phyloP scores from a whole-genome alignment of 1,284 basidiomycete species.

The Phellopilus nigrolimitatus region DNA sequence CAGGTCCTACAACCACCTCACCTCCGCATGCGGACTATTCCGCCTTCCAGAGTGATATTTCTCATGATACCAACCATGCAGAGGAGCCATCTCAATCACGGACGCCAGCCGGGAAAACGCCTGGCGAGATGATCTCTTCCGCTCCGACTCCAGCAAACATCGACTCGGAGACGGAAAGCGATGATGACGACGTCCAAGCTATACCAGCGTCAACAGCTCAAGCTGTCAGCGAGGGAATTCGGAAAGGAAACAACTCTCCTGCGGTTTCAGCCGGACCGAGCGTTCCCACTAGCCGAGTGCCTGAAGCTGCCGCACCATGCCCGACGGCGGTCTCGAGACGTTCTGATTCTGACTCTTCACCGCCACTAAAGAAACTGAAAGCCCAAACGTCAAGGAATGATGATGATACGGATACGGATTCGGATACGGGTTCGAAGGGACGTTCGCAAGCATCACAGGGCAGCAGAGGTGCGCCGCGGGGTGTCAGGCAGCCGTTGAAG shows the following conservation, averaged over 20 bases:
- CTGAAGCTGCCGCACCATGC: not conserved
- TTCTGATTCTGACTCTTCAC: constrained; percentile 14
- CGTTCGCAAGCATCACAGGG: constrained; percentile 31
- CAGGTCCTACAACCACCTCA: no score
- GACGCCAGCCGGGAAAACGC: not conserved
- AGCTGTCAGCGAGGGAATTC: not conserved
- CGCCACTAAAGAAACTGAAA: constrained; percentile 8
- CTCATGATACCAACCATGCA: not conserved
- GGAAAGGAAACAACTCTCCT: not conserved
- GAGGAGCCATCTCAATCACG: not conserved
- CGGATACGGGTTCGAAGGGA: constrained; percentile 7
- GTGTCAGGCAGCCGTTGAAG: constrained; percentile 66
- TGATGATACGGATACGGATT: constrained; percentile 10
- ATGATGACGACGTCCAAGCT: constrained; percentile 14
- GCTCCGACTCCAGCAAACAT: constrained; percentile 18
- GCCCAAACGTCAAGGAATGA: not conserved
- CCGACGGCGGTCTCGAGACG: not conserved
- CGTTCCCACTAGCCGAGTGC: not conserved
- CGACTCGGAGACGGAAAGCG: constrained; percentile 22
- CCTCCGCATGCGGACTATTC: no score
- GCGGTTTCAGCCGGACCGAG: not conserved
- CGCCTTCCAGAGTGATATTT: no score
- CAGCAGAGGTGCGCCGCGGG: constrained; percentile 36
- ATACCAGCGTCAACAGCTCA: constrained; percentile 5
- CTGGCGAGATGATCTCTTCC: not conserved